A percentile compares a stretch with the other conserved stretches of the same genome.
Evolutionary conservation across 768 basidiomycete genomes (phyloP).

Genomic region (Leccinum incarnatum): DNA sequence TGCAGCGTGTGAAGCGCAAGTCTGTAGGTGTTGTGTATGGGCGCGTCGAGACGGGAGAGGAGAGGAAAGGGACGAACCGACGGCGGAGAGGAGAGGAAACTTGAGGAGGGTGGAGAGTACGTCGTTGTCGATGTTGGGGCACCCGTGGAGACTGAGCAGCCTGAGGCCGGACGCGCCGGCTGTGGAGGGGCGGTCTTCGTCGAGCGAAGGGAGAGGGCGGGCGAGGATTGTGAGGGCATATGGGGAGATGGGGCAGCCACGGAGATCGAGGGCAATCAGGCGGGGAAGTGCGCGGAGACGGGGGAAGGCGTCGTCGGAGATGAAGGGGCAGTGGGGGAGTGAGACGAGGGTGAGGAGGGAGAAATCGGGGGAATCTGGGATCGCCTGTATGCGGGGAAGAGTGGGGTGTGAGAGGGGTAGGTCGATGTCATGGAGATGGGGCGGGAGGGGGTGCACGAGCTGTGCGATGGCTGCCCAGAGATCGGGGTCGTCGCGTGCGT

Average conservation of each 20-base stretch:
- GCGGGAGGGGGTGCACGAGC: slow-evolving; percentile 54
- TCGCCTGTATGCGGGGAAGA: slow-evolving; percentile 54
- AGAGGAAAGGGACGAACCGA: slow-evolving; percentile 45
- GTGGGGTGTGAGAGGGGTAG: slow-evolving; percentile 55
- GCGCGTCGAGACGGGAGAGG: not conserved
- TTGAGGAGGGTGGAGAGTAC: slow-evolving; percentile 40
- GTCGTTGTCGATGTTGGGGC: slow-evolving; percentile 45
- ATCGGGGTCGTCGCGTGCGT: slow-evolving; percentile 50
- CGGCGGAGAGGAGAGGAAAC: slow-evolving; percentile 58
- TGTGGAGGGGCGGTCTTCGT: slow-evolving; percentile 6
- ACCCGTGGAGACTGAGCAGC: slow-evolving; percentile 55
- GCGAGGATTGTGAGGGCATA: slow-evolving; percentile 54
- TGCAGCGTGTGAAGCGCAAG: slow-evolving; percentile 49
- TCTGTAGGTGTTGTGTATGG: slow-evolving; percentile 32
- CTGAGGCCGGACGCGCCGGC: slow-evolving; percentile 58
- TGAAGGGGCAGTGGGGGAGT: slow-evolving; percentile 50
- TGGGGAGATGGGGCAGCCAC: slow-evolving; percentile 48
- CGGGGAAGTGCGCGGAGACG: slow-evolving; percentile 50
- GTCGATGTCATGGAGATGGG: slow-evolving; percentile 28
- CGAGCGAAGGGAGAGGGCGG: slow-evolving; percentile 30
- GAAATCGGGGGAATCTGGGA: slow-evolving; percentile 54
- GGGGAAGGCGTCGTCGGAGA: slow-evolving; percentile 57
- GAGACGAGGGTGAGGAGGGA: slow-evolving; percentile 64
- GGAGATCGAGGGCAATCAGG: slow-evolving; percentile 64
- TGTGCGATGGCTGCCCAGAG: slow-evolving; percentile 65